Conservation (phyloP, 345 rosid genomes). For the Camelina sativa region DNA sequence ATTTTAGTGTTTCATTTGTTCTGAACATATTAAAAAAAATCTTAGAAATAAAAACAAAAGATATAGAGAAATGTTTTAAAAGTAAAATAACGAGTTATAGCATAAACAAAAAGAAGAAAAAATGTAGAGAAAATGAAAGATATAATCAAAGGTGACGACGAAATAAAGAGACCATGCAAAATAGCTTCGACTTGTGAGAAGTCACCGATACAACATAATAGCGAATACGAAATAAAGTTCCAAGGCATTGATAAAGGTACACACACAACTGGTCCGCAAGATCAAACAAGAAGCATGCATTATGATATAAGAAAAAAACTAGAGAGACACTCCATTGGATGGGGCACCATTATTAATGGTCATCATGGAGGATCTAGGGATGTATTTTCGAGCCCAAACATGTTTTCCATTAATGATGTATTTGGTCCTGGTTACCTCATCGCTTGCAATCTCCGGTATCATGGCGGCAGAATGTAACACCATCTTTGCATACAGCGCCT, state of each 20-base stretch:
- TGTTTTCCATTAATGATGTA: conserved; percentile 78
- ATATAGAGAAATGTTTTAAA: background rate
- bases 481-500: conserved; percentile 59
- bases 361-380: conserved; percentile 31
- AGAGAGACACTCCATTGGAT: conserved; percentile 18
- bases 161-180: conserved; percentile 9
- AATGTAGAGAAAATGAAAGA: background rate
- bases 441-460: conserved; percentile 45
- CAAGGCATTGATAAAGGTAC: background rate
- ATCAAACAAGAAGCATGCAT: background rate
- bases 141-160: background rate
- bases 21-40: background rate
- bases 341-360: background rate
- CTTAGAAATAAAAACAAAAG: no score
- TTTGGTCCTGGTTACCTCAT: conserved; percentile 49
- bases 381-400: conserved; percentile 64
- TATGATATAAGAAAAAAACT: conserved; percentile 6
- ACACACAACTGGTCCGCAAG: conserved; percentile 13
- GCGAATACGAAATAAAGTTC: background rate
- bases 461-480: conserved; percentile 44
- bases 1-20: no score
- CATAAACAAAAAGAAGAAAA: background rate
- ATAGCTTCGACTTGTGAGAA: background rate
- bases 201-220: background rate
- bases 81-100: background rate